Conservation (phyloP, 1,284 basidiomycete genomes). For the Neonothopanus nambi region DNA sequence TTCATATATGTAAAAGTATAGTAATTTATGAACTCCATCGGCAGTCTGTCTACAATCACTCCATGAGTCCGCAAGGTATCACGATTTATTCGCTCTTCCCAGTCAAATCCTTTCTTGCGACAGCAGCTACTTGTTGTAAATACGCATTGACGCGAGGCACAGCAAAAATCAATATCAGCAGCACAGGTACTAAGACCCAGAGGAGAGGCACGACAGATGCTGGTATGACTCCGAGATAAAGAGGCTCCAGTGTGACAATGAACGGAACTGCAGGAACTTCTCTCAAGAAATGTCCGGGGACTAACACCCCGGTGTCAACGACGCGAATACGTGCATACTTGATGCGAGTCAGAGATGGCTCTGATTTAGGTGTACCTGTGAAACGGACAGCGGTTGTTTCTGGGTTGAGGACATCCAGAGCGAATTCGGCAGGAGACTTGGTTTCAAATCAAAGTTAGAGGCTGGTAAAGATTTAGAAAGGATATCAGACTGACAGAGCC, state of each 20-base stretch:
- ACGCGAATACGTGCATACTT: constrained; percentile 57
- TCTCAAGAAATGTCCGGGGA: constrained; percentile 28
- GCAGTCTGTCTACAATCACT: not conserved
- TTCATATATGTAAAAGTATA: not conserved
- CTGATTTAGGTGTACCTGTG: constrained; percentile 15
- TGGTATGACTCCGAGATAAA: constrained; percentile 59
- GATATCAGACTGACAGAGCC: constrained; percentile 53
- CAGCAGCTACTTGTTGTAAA: constrained; percentile 32
- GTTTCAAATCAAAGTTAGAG: constrained; percentile 5
- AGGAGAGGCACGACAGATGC: constrained; percentile 50
- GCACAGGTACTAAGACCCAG: constrained; percentile 29
- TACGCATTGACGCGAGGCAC: constrained; percentile 31
- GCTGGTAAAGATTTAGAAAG: constrained; percentile 15
- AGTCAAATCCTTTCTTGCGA: constrained; percentile 33
- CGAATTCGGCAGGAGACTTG: constrained; percentile 47
- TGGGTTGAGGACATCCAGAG: constrained; percentile 38
- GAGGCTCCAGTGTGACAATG: constrained; percentile 56
- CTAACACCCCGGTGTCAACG: constrained; percentile 50
- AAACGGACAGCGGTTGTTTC: constrained; percentile 22
- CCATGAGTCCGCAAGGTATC: not conserved
- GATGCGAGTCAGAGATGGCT: constrained; percentile 33
- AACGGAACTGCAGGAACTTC: constrained; percentile 39
- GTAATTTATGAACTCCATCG: not conserved
- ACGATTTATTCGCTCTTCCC: constrained; percentile 3
- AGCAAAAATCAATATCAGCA: constrained; percentile 24